These are phyloP conservation scores for Ascomycota sp. DNA, from an alignment of 2,329 filamentous ascomycete genomes.

Conservation along the genomic window DNA sequence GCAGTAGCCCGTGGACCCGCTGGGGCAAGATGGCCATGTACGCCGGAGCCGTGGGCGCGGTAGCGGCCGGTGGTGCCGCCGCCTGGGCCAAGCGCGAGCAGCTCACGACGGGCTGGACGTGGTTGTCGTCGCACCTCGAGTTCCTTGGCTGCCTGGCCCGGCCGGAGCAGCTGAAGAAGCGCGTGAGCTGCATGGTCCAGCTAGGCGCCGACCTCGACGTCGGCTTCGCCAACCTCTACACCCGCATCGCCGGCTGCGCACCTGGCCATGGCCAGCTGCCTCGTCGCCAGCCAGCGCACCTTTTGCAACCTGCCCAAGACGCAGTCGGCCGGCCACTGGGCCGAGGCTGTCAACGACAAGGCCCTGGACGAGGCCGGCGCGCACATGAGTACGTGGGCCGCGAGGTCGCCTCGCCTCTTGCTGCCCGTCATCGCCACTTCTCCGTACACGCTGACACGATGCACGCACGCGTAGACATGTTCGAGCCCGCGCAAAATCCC, in stretches of 20 bases:
- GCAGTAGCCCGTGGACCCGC: slow-evolving; percentile 37
- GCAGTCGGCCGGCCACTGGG: slow-evolving; percentile 34
- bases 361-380: slow-evolving; percentile 59
- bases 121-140: slow-evolving; percentile 76
- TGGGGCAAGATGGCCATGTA: slow-evolving; percentile 76
- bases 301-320: slow-evolving; percentile 65
- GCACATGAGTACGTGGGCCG: slow-evolving; percentile 37
- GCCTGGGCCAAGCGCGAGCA: slow-evolving; percentile 71
- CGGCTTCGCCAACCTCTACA: slow-evolving; percentile 74
- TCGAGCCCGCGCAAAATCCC: slow-evolving; percentile 47
- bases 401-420: background rate
- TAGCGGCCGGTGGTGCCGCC: slow-evolving; percentile 61
- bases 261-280: slow-evolving; percentile 29
- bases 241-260: slow-evolving; percentile 30
- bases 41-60: slow-evolving; percentile 62
- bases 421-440: too few relatives aligned
- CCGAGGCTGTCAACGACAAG: slow-evolving; percentile 52
- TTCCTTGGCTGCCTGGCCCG: slow-evolving; percentile 78
- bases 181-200: slow-evolving; percentile 45
- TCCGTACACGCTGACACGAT: too few relatives aligned
- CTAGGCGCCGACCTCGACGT: slow-evolving; percentile 43
- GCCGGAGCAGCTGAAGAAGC: slow-evolving; percentile 56
- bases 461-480: slow-evolving; percentile 33
- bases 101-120: slow-evolving; percentile 51
- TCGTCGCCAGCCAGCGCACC: slow-evolving; percentile 51